Conservation (phyloP, 192 early-diverging fungal species). For the Entophlyctis luteolus region DNA sequence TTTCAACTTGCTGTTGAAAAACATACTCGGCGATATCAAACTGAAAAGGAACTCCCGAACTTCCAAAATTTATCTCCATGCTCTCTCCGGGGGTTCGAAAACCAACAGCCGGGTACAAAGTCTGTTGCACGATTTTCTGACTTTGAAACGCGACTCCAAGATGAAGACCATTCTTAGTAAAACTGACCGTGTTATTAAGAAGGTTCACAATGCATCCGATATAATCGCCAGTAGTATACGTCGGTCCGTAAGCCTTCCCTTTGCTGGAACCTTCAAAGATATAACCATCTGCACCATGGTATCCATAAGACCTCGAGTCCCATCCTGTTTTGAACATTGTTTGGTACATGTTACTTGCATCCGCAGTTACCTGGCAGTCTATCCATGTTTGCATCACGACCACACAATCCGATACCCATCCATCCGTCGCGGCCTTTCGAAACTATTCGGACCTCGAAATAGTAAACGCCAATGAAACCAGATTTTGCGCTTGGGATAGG, state of each 20-base stretch:
- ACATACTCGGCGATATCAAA: slow-evolving; percentile 72
- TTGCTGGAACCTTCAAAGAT: slow-evolving; percentile 70
- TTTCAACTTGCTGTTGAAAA: slow-evolving; percentile 24
- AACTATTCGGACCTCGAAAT: slow-evolving; percentile 83
- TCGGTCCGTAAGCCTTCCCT: slow-evolving; percentile 80
- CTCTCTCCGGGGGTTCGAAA: slow-evolving; percentile 69
- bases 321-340: slow-evolving; percentile 59
- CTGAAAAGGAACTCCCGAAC: slow-evolving; percentile 48
- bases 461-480: slow-evolving; percentile 26
- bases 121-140: slow-evolving; percentile 29
- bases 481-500: slow-evolving; percentile 74
- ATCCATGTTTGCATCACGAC: slow-evolving; percentile 44
- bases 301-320: slow-evolving; percentile 88
- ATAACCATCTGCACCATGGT: slow-evolving; percentile 95
- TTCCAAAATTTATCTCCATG: slow-evolving; percentile 78
- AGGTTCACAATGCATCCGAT: slow-evolving; percentile 94
- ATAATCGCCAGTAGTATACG: slow-evolving; percentile 85
- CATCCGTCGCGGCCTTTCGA: slow-evolving; percentile 84
- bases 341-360: background rate
- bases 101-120: slow-evolving; percentile 70
- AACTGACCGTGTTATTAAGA: slow-evolving; percentile 68
- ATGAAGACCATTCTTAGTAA: slow-evolving; percentile 81
- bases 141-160: slow-evolving; percentile 30
- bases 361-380: slow-evolving; percentile 75
- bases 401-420: slow-evolving; percentile 86